Base-by-base conservation (phyloP, 2,329 filamentous ascomycete species). In the Ceratocystiopsis minuta region DNA sequence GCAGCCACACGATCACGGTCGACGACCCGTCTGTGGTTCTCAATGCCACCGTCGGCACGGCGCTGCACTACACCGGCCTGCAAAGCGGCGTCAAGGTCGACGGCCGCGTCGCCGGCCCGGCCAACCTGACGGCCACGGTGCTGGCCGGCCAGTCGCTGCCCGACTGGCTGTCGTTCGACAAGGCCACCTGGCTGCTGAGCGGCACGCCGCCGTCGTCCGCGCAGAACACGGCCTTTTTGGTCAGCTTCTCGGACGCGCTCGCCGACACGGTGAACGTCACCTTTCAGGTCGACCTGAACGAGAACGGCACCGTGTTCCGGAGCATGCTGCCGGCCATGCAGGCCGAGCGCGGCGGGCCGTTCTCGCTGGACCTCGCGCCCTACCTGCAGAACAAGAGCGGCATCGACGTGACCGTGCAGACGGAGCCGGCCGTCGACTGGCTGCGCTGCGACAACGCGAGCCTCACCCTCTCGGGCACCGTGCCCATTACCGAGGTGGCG, bases 131-230 rank as follows among this genome's bases (percentile, higher is more conserved):
- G 0, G 59, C 60, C 0, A 66, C 76, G 28, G 51, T 87, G 31
- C 51, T 54, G 14, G 63, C 65, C 1, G 64, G 75, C 6, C 63
- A 65, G 1, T 64, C 60, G 0, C 47, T 68, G 1, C 83, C 85
- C 0, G 53, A 61, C 3, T 93, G 86, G 86, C 56, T 92, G 20
- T 60, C 61, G 0, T 70, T 90, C 41, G 67, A 90, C 51, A 60
- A 67, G 3, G 51, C 60, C 10, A 76, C 74, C 0, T 69, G 85
- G 54, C 61, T 60, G 1, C 58, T 93, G 7, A 66, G 60, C 31
- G 86, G 85, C 3, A 79, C 61, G 2, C 74, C 80, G 3, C 73
- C 76, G 0, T 52, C 63, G n/a, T 61, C 64, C 40, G 69, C 73
- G 4, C 62, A 64, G 39, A 71, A 75, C 4, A 64, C 69, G 24